These are phyloP conservation scores for Candida quercuum DNA, from an alignment of 805 yeast genomes.

Conservation along the genomic window DNA sequence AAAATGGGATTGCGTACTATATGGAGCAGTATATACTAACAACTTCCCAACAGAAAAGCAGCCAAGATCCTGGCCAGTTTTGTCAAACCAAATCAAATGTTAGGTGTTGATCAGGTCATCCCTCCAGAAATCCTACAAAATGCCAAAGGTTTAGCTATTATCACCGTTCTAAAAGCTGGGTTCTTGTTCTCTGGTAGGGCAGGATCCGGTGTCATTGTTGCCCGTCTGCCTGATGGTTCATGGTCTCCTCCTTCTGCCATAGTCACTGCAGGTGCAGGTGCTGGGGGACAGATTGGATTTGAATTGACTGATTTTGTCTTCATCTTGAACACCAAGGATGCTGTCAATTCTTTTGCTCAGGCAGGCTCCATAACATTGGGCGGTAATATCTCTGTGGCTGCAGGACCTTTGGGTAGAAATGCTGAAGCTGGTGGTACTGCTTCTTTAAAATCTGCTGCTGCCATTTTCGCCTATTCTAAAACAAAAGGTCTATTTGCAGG, in stretches of 20 bases:
- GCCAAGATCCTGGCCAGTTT: conserved; percentile 88
- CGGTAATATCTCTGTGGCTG: conserved; percentile 92
- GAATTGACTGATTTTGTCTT: conserved; percentile 95
- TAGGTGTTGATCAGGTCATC: conserved; percentile 83
- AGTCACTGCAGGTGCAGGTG: conserved; percentile 96
- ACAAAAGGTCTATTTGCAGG: conserved; percentile 98
- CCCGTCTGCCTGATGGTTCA: conserved; percentile 87
- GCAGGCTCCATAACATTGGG: conserved; percentile 93
- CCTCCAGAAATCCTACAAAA: conserved; percentile 83
- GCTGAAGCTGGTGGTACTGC: conserved; percentile 98
- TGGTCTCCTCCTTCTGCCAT: conserved; percentile 99
- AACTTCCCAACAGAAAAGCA: conserved; percentile 56
- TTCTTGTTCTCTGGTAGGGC: conserved; percentile 95
- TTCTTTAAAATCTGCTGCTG: conserved; percentile 78
- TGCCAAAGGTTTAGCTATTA: conserved; percentile 88
- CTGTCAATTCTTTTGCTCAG: conserved; percentile 92
- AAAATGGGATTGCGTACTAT: no score
- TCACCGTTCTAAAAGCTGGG: conserved; percentile 96
- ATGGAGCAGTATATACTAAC: not conserved
- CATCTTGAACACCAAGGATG: conserved; percentile 78
- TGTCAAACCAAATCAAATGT: conserved; percentile 88
- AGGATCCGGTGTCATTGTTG: conserved; percentile 94
- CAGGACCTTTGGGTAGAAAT: conserved; percentile 95
- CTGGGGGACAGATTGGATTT: conserved; percentile 96
- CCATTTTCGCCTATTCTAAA: conserved; percentile 89